A percentile compares a stretch with the other conserved stretches of the same genome.
phyloP scores from a whole-genome alignment of 345 rosid genomes.

The Brassica nigra region DNA sequence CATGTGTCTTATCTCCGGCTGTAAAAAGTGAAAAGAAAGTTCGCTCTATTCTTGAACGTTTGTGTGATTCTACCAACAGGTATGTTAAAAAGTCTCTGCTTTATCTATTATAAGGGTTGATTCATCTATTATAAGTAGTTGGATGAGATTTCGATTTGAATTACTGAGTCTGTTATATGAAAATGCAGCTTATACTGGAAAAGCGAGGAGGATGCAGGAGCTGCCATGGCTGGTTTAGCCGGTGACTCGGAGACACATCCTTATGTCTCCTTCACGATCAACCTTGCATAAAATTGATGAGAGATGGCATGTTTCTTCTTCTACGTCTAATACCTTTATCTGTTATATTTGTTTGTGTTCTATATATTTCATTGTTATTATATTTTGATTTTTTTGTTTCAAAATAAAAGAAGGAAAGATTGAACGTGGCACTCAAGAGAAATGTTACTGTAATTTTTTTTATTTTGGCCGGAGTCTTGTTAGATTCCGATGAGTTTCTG shows the following conservation, averaged over 20 bases:
- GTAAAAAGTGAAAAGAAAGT: conserved; percentile 91
- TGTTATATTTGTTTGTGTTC: conserved; percentile 41
- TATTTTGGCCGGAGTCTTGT: conserved; percentile 33
- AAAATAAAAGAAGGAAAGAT: conserved; percentile 31
- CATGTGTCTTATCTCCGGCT: conserved; percentile 85
- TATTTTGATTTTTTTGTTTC: conserved; percentile 24
- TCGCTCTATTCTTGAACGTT: conserved; percentile 81
- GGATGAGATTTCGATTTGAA: not conserved
- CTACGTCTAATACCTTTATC: conserved; percentile 13
- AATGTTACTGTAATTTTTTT: conserved; percentile 33
- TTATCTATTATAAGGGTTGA: not conserved
- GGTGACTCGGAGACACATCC: conserved; percentile 85
- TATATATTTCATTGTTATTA: conserved; percentile 25
- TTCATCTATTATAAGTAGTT: not conserved
- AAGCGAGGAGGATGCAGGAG: conserved; percentile 85
- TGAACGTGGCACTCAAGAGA: conserved; percentile 28
- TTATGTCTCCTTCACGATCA: conserved; percentile 93
- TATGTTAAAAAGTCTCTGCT: conserved; percentile 37
- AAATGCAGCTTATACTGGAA: conserved; percentile 85
- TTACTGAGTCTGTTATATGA: not conserved
- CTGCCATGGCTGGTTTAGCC: conserved; percentile 75
- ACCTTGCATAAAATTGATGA: conserved; percentile 58
- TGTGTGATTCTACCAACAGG: conserved; percentile 81
- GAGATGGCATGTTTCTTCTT: conserved; percentile 37
- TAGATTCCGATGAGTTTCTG: conserved; percentile 32